phyloP scores from a whole-genome alignment of 306 rosid genomes.

The Vachellia pachyceras region DNA sequence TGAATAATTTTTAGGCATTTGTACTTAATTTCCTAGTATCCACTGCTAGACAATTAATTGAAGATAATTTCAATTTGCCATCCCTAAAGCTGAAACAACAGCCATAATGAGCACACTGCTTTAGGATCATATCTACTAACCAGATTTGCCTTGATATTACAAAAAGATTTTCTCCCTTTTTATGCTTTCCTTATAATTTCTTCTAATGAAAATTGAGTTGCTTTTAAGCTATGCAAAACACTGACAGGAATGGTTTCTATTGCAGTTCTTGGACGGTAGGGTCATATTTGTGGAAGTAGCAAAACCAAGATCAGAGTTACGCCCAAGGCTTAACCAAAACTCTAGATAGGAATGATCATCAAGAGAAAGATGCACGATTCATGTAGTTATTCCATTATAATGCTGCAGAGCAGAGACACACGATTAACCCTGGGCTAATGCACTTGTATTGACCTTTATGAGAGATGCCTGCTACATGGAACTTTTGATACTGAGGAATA shows the following conservation, averaged over 20 bases:
- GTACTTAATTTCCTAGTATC: neutral
- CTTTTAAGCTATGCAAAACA: conserved; percentile 18
- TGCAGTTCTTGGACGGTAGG: conserved; percentile 91
- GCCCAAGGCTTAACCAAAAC: conserved; percentile 48
- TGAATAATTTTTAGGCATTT: neutral
- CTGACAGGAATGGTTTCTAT: conserved; percentile 35
- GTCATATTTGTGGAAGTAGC: conserved; percentile 96
- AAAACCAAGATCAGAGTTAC: conserved; percentile 69
- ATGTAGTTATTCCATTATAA: neutral
- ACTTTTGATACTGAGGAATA: neutral
- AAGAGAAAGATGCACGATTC: conserved; percentile 8
- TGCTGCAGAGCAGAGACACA: conserved; percentile 21
- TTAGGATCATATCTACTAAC: neutral
- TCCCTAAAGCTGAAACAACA: neutral
- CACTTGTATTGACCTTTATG: neutral
- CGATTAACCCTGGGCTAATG: neutral
- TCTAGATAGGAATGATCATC: conserved; percentile 39
- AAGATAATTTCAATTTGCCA: neutral
- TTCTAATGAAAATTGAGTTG: neutral
- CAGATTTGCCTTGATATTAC: neutral
- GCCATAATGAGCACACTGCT: neutral
- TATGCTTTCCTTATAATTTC: neutral
- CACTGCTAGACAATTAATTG: neutral
- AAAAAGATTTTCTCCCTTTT: neutral
- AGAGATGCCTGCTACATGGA: conserved; percentile 4